A percentile compares a stretch with the other conserved stretches of the same genome.
Conservation (phyloP, 805 yeast species). For the Cyberlindnera misumaiensis region DNA sequence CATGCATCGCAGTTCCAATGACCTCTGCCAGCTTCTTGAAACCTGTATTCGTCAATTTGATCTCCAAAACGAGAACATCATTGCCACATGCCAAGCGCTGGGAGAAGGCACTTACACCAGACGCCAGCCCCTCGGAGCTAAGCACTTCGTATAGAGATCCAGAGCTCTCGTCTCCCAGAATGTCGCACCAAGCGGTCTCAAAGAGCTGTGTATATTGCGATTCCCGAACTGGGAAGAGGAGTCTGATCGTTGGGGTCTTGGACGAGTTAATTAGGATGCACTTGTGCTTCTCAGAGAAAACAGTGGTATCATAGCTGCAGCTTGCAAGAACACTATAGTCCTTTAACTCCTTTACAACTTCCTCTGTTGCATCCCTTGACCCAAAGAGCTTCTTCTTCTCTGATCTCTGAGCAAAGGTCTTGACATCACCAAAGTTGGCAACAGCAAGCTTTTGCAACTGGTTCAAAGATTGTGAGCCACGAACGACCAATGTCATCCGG, state of each 20-base stretch:
- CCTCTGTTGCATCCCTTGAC: not conserved
- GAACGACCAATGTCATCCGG: conserved; percentile 51
- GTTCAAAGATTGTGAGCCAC: conserved; percentile 63
- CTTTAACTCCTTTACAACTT: conserved; percentile 2
- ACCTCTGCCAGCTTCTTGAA: conserved; percentile 29
- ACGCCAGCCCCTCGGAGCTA: conserved; percentile 28
- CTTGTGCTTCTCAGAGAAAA: conserved; percentile 23
- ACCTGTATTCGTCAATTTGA: conserved; percentile 44
- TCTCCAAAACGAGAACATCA: conserved; percentile 41
- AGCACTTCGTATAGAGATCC: conserved; percentile 42
- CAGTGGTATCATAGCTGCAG: conserved; percentile 13
- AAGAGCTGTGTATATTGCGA: conserved; percentile 10
- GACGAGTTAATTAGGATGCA: conserved; percentile 34
- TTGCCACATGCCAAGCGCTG: conserved; percentile 31
- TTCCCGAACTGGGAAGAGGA: conserved; percentile 37
- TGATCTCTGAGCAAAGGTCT: conserved; percentile 1
- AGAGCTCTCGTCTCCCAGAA: conserved; percentile 57
- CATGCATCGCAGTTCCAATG: conserved; percentile 27
- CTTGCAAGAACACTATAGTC: conserved; percentile 14
- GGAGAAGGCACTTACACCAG: conserved; percentile 35
- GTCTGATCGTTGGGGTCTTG: conserved; percentile 32
- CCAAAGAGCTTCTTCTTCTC: conserved; percentile 9
- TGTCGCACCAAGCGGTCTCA: conserved; percentile 43
- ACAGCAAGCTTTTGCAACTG: conserved; percentile 45
- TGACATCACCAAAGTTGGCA: conserved; percentile 34